phyloP scores from a whole-genome alignment of 345 rosid genomes.

The Salix purpurea region DNA sequence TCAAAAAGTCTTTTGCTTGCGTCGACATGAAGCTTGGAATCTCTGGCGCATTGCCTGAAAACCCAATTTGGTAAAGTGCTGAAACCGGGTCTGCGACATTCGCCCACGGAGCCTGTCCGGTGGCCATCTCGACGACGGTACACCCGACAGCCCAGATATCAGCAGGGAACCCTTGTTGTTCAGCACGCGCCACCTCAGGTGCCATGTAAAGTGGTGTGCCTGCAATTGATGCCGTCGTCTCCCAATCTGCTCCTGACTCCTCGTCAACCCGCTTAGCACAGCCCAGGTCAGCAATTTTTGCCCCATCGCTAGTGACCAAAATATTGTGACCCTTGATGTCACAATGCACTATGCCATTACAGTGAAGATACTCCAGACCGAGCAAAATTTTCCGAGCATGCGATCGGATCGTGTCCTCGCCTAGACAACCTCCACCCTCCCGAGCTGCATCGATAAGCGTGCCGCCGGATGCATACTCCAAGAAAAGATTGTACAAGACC shows the following conservation, averaged over 20 bases:
- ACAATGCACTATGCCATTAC: conserved; percentile 60
- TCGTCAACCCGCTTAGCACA: conserved; percentile 39
- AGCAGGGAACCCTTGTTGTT: conserved; percentile 44
- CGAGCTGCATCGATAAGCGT: conserved; percentile 44
- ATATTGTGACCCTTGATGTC: conserved; percentile 63
- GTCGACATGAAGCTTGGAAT: conserved; percentile 37
- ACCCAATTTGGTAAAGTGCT: conserved; percentile 45
- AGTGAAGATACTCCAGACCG: conserved; percentile 56
- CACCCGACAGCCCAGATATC: conserved; percentile 71
- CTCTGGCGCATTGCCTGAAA: conserved; percentile 37
- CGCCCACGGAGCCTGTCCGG: conserved; percentile 46
- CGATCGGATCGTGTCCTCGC: conserved; percentile 37
- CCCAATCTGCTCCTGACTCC: not conserved
- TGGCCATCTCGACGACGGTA: conserved; percentile 50
- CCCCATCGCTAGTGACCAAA: conserved; percentile 34
- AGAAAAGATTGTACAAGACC: conserved; percentile 47
- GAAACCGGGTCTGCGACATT: conserved; percentile 36
- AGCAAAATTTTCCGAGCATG: conserved; percentile 42
- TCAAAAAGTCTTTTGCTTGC: conserved; percentile 44
- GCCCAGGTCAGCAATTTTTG: conserved; percentile 61
- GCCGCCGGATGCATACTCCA: conserved; percentile 71
- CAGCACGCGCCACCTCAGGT: conserved; percentile 65
- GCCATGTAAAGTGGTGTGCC: conserved; percentile 68
- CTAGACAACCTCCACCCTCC: conserved; percentile 34
- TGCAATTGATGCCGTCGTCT: not conserved